Base-by-base conservation (phyloP, 1,284 basidiomycete species). In the Papiliotrema fonsecae region DNA sequence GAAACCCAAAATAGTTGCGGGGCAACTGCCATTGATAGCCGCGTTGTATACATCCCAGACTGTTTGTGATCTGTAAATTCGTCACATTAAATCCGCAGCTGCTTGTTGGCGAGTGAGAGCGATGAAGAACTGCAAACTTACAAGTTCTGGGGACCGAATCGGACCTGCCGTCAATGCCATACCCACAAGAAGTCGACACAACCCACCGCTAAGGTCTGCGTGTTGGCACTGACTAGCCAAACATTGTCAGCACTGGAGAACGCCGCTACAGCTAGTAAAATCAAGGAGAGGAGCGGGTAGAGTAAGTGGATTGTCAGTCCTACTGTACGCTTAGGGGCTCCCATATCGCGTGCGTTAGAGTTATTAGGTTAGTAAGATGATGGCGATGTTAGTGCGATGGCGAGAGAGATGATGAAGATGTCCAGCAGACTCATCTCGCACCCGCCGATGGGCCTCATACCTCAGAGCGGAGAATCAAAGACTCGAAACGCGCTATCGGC, bases 81-180 rank as follows among this genome's bases (percentile, higher is more conserved):
- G 58, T 47, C n/a, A 64, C 61, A 49, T 65, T 65, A 49, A 64
- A 67, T 4, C 65, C 65, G 49, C 65, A 67, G 45, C 59, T 61
- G 25, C 7, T 3, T 30, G 32, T 26, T 16, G 30, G 16, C 34
- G 14, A 44, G 21, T 24, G 13, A 41, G 37, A 31, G 22, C 6
- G 32, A 21, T 4, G 36, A 10, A 25, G 40, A 47, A 6, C 6
- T 13, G 18, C 16, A 10, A 22, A 25, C 54, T 49, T 21, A 58
- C 59, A 62, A 67, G 39, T 67, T 51, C 31, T 60, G 58, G 13
- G 56, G 46, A 2, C 51, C 62, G 42, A 64, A 66, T n/a, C 58
- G 52, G 24, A 62, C 51, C 59, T 60, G n/a, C 10, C 28, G 26
- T 47, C 25, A 41, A 32, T 27, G n/a, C 4, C 41, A 44, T 11